Evolutionary conservation across 768 basidiomycete species (phyloP), one percentile per base, ranked within the genome.

Genomic region (Trametes elegans): DNA sequence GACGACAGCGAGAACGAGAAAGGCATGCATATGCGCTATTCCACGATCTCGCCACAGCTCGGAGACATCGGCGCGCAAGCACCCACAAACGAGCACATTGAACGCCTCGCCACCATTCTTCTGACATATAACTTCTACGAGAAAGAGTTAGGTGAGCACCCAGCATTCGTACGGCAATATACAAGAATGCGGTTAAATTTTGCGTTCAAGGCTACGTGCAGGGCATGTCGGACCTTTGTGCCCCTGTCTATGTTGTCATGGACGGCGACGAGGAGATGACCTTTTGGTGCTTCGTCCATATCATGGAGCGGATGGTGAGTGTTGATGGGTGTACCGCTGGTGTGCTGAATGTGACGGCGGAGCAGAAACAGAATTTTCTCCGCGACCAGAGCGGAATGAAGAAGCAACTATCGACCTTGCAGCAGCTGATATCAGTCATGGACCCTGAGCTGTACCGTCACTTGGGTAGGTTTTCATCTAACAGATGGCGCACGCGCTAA

Each of bases 351-450:
- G n/a, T n/a, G n/a, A n/a, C 32, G 32, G 5, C 52, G 29, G 56
- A 13, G 9, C 66, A 97, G 95, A 91, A 94, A 73, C 82, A 86
- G 65, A 98, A 99, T 69, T 99, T 99, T 71, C 77, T 93, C 34
- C 83, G 93, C 6, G 97, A 99, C 66, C 97, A 99, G 68, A 92
- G 89, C 56, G 97, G 97, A 3, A 99, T 99, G 97, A 95, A 93
- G 79, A 86, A 87, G 57, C 94, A 98, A 65, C 71, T 99, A 23
- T 80, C 84, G 24, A 90, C 89, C 7, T 74, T 99, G 18, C 97
- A 98, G 65, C 87, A 96, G 63, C 73, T 99, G 13, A 89, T 98
- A 35, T 80, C 82, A 31, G 80, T 95, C 28, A 96, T 98, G 92
- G 97, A 99, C 66, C 94, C 95, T 1, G 92, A 98, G 65, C 72